Base-by-base conservation (phyloP, 2,329 filamentous ascomycete genomes). In the Pseudocercospora crystallina region DNA sequence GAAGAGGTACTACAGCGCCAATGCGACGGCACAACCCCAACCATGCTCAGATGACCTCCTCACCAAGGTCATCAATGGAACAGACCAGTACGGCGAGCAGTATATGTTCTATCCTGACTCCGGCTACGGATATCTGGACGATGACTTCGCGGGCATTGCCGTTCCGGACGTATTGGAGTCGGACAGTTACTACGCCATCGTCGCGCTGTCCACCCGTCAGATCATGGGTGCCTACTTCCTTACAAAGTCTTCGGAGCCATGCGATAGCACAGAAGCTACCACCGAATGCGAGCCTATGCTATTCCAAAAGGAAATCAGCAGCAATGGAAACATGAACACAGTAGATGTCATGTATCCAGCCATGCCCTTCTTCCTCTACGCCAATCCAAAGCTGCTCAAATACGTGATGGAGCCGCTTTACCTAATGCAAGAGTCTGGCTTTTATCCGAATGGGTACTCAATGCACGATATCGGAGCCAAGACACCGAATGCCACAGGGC, bases 261-360 rank as follows among this genome's bases (percentile, higher is more conserved):
- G 29, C 7, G 30, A 30, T 8, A 38, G 37, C 13, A 42, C 39
- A 4, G 20, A 14, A 4, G 33, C 33, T 14, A 4, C 33, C 12
- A 7, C 3, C 3, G 4, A 26, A 26, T 7, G 20, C 7, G 46
- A 53, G 29, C 55, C 55, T 13, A 49, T 46, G 20, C 41, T 73
- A 5, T 82, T 82, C 61, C 65, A 82, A 46, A 82, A 82, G 60
- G 80, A 82, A 51, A 82, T 82, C 9, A 80, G 77, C 0, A 61
- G 58, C 26, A 60, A 67, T 37, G 62, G 64, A n/a, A 65, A 67
- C 30, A 51, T 65, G 35, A 64, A 67, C 37, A 66, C 64, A 0
- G 57, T 64, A 7, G 63, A 66, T 47, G 59, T 67, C 9, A 61
- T 66, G 43, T 66, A 55, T 48, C 63, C 63, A 8, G 54, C 57